Evolutionary conservation across 2,329 filamentous ascomycete genomes (phyloP).

Genomic region (Colletotrichum phormii): DNA sequence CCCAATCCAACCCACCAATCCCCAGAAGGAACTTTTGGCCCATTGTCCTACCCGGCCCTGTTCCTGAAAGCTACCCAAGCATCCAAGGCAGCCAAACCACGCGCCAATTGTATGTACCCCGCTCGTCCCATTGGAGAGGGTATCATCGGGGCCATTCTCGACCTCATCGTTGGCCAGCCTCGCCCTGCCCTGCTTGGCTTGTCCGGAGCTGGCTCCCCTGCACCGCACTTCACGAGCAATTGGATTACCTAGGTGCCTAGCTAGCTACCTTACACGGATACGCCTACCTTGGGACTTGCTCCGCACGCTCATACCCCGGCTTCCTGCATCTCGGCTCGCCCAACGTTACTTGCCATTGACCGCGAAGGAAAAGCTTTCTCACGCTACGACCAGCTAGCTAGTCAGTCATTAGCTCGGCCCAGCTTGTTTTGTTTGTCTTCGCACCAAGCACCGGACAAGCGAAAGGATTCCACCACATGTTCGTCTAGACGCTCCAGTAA

Average conservation of each 20-base stretch:
- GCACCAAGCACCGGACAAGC: constrained; percentile 17
- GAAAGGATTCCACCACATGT: constrained; percentile 34
- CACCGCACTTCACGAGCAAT: not conserved
- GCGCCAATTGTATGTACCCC: constrained; percentile 21
- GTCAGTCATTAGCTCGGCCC: not conserved
- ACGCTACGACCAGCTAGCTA: not conserved
- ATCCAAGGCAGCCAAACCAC: not conserved
- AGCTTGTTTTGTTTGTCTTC: constrained; percentile 9
- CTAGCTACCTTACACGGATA: not conserved
- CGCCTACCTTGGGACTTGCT: not conserved
- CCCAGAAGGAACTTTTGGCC: constrained; percentile 18
- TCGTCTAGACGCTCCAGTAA: constrained; percentile 37
- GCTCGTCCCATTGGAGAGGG: constrained; percentile 29
- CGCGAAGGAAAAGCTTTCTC: not conserved
- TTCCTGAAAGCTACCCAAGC: constrained; percentile 21
- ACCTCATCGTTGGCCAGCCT: constrained; percentile 7
- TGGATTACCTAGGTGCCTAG: not conserved
- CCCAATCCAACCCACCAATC: not conserved
- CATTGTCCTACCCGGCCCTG: not conserved
- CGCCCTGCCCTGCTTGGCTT: constrained; percentile 12
- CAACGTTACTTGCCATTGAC: constrained; percentile 6
- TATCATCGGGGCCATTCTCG: constrained; percentile 20
- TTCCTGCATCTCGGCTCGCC: constrained; percentile 3
- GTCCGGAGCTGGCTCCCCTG: constrained; percentile 21
- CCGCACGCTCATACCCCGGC: not conserved